A percentile compares a stretch with the other conserved stretches of the same genome.
phyloP scores from a whole-genome alignment of 176 grass and related monocot genomes.

The Zoysia japonica region DNA sequence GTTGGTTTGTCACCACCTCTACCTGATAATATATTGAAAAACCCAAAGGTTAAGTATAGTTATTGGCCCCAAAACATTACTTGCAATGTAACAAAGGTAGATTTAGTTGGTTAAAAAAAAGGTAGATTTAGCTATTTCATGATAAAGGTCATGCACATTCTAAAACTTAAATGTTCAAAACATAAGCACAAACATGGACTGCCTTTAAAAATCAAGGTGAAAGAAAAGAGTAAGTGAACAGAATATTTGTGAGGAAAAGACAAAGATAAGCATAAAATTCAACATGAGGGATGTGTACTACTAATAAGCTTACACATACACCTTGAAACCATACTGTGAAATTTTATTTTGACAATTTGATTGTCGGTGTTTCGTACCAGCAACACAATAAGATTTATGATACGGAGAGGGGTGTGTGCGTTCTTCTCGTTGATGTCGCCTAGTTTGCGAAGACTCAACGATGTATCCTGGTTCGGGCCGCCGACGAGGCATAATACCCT shows the following conservation, averaged over 20 bases:
- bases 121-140: conserved; percentile 21
- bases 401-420: too few species aligned
- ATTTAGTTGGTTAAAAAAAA: background rate
- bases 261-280: background rate
- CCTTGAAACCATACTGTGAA: background rate
- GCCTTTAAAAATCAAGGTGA: background rate
- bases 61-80: background rate
- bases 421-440: too few species aligned
- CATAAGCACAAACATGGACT: background rate
- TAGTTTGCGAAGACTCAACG: too few species aligned
- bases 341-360: background rate
- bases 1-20: conserved; percentile 56
- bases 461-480: too few species aligned
- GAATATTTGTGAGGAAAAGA: background rate
- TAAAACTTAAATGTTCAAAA: background rate
- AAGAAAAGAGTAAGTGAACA: background rate
- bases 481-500: too few species aligned
- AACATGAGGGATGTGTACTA: background rate
- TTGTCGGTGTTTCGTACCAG: background rate
- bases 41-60: conserved; percentile 23
- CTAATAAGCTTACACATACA: background rate
- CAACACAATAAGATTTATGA: too few species aligned
- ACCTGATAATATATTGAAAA: conserved; percentile 50
- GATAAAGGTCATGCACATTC: conserved; percentile 8
- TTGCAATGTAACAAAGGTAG: background rate